A percentile compares a stretch with the other conserved stretches of the same genome.
Evolutionary conservation across 1,284 basidiomycete species (phyloP).

Genomic region (Rhizoctonia solani): DNA sequence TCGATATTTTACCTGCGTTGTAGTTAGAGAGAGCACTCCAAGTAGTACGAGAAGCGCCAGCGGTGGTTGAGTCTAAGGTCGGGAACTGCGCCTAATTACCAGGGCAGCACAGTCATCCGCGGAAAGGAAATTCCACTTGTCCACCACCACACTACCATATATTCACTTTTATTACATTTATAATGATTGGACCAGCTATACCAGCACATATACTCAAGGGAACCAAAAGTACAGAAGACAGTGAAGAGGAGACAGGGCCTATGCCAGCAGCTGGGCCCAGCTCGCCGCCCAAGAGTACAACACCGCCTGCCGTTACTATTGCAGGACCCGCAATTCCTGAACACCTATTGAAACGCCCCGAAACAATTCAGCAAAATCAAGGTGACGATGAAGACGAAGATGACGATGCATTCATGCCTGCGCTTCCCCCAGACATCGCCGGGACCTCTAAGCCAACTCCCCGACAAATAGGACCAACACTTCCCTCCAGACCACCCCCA

Average conservation of each 20-base stretch:
- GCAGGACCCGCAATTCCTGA: slow-evolving; percentile 34
- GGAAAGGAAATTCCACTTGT: background rate
- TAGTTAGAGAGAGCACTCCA: no score
- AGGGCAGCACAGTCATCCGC: slow-evolving; percentile 30
- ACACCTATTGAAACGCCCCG: slow-evolving; percentile 30
- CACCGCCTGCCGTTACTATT: background rate
- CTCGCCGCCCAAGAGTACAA: slow-evolving; percentile 1
- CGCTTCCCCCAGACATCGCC: slow-evolving; percentile 64
- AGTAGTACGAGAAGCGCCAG: background rate
- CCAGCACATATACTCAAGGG: slow-evolving; percentile 15
- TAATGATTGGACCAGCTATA: slow-evolving; percentile 23
- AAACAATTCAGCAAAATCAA: slow-evolving; percentile 22
- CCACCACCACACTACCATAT: slow-evolving; percentile 6
- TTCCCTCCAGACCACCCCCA: slow-evolving; percentile 46
- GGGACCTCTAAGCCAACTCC: slow-evolving; percentile 39
- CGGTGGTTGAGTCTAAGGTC: slow-evolving; percentile 18
- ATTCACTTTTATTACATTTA: background rate
- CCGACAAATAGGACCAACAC: slow-evolving; percentile 35
- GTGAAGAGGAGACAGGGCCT: background rate
- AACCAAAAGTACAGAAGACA: background rate
- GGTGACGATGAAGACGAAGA: slow-evolving; percentile 56
- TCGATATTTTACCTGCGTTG: no score
- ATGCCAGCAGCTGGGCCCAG: slow-evolving; percentile 8
- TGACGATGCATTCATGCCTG: slow-evolving; percentile 64
- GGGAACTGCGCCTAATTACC: slow-evolving; percentile 24